A percentile compares a stretch with the other conserved stretches of the same genome.
phyloP scores from a whole-genome alignment of 768 basidiomycete species.

The Tephrocybe rancida region DNA sequence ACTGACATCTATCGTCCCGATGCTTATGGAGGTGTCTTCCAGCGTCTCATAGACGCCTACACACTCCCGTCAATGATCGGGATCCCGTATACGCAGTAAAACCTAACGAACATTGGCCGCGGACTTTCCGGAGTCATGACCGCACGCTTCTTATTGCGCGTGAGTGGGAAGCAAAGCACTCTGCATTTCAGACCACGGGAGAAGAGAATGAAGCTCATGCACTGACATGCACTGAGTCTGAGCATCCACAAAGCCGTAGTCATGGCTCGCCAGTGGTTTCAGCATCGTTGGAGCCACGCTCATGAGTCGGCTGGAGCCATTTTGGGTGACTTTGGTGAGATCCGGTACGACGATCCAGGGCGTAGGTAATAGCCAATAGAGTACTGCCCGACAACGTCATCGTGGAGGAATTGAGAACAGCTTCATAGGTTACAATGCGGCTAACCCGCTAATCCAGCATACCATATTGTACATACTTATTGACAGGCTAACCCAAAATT shows the following conservation, averaged over 20 bases:
- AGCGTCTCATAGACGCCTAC: conserved; percentile 27
- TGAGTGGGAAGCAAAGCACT: conserved; percentile 15
- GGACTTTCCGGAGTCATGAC: conserved; percentile 18
- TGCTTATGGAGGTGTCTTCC: conserved; percentile 27
- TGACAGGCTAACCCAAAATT: too few species aligned
- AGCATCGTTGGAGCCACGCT: neutral
- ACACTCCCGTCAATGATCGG: conserved; percentile 22
- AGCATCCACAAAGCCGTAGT: neutral
- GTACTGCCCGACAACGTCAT: neutral
- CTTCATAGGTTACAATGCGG: neutral
- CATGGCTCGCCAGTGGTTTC: neutral
- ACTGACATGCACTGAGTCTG: conserved; percentile 5
- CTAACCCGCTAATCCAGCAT: neutral
- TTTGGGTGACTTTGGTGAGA: conserved; percentile 21
- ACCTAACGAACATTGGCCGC: neutral
- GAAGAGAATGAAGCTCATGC: conserved; percentile 1
- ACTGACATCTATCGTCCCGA: neutral
- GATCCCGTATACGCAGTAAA: neutral
- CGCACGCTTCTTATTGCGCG: conserved; percentile 19
- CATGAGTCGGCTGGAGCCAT: neutral
- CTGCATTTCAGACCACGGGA: neutral
- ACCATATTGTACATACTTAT: too few species aligned
- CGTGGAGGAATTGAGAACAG: neutral
- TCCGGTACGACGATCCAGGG: conserved; percentile 10
- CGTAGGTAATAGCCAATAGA: neutral